phyloP scores from a whole-genome alignment of 768 basidiomycete species.

The Flagelloscypha sp. region DNA sequence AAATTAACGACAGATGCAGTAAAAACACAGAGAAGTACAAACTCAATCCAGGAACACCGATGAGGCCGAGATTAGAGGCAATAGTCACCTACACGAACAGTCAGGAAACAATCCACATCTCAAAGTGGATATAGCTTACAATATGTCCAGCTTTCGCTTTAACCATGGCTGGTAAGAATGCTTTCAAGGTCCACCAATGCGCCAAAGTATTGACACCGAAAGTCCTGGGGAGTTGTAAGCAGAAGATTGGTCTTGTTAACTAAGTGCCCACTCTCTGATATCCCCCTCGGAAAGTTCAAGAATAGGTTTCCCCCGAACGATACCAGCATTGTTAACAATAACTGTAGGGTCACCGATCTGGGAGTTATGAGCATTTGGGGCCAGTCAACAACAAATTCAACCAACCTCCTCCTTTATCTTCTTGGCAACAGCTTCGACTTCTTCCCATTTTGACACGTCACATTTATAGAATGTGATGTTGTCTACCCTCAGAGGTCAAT shows the following conservation, averaged over 20 bases:
- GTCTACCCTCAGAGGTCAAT: conserved; percentile 30
- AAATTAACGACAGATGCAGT: conserved; percentile 4
- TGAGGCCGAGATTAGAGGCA: conserved; percentile 64
- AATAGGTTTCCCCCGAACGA: conserved; percentile 83
- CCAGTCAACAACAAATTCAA: not conserved
- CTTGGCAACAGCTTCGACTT: conserved; percentile 70
- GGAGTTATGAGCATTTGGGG: conserved; percentile 2
- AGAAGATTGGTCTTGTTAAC: not conserved
- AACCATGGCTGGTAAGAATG: conserved; percentile 87
- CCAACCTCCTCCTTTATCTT: conserved; percentile 69
- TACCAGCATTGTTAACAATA: conserved; percentile 91
- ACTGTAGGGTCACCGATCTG: conserved; percentile 86
- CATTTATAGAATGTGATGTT: conserved; percentile 84
- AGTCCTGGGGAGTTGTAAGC: conserved; percentile 43
- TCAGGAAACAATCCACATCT: conserved; percentile 10
- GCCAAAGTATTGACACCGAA: conserved; percentile 83
- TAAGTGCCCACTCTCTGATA: conserved; percentile 54
- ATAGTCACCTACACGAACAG: conserved; percentile 55
- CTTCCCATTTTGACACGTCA: conserved; percentile 83
- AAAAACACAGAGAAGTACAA: conserved; percentile 19
- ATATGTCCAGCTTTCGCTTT: conserved; percentile 76
- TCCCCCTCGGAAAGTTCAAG: conserved; percentile 75
- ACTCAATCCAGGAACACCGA: conserved; percentile 74
- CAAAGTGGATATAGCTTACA: conserved; percentile 32
- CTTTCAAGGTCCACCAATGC: conserved; percentile 89